Base-by-base conservation (phyloP, 2,329 filamentous ascomycete genomes). In the Claviceps paspali region DNA sequence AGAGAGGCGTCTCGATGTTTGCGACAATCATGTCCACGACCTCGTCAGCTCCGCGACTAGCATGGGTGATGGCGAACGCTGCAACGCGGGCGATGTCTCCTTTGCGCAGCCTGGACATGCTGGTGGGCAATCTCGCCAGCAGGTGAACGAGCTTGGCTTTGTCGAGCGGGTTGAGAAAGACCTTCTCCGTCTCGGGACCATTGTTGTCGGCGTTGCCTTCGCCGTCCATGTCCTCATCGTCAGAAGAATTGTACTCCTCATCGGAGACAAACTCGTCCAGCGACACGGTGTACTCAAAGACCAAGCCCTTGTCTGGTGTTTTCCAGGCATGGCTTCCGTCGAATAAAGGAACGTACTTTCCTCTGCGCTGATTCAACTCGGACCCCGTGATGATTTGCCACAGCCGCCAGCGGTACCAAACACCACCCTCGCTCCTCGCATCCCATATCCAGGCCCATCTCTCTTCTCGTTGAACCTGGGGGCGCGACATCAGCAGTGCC, bases 381-480 rank as follows among this genome's bases (percentile, higher is more conserved):
- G 68, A 67, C 4, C 78, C 77, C 1, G 82, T 86, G n/a, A 88
- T 65, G 7, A 88, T 69, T 48, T 91, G 78, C 82, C 87, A 95
- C 31, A 96, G 53, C 31, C 84, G 76, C 82, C 85, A 96, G 30
- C 91, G 77, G 56, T 96, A 96, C 71, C 87, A 98, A 12, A 92
- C 73, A 12, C 81, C 88, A 19, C 76, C 86, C 43, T 70, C 66
- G 50, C 78, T 87, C 45, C 78, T 72, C 15, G 86, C 72, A 54
- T 96, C 81, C 79, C 84, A 98, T 5, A 98, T 66, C 82, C 87
- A 98, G 0, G 86, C 82, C 77, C 88, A 96, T 46, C 80, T 86
- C 55, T 93, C 83, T 41, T 94, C 83, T 29, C 69, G 71, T 53
- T 93, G 84, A 1, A 96, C 81, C 38, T 86, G 76, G 0, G 82